These are phyloP conservation scores for Hippophae tibetana DNA, from an alignment of 306 rosid species.

Conservation along the genomic window DNA sequence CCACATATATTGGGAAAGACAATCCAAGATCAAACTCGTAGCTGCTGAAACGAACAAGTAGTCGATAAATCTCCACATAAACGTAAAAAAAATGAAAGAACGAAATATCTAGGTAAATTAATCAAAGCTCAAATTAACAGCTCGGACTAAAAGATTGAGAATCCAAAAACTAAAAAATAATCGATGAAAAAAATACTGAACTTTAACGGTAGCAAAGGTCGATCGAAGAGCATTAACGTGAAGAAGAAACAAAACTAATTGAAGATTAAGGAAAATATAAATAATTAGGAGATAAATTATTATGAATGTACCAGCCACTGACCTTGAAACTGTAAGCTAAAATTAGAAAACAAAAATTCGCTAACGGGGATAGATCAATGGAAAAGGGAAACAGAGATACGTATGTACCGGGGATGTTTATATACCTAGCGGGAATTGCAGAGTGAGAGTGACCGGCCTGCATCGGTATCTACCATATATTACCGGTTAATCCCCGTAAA, in stretches of 20 bases:
- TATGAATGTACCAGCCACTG: conserved; percentile 31
- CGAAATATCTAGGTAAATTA: conserved; percentile 1
- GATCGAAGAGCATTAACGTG: conserved; percentile 23
- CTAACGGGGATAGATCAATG: conserved; percentile 12
- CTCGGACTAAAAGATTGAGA: conserved; percentile 18
- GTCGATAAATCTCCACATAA: too few relatives aligned
- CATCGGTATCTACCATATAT: conserved; percentile 10
- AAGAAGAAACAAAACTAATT: neutral
- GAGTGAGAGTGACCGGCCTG: conserved; percentile 34
- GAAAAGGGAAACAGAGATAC: conserved; percentile 9
- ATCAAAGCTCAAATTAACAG: conserved; percentile 8
- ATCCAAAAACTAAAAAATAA: neutral
- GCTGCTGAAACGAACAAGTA: conserved; percentile 3
- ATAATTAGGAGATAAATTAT: neutral
- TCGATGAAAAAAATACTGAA: neutral
- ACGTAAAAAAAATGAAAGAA: too few relatives aligned
- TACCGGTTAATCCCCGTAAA: conserved; percentile 30
- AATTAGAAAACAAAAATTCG: too few relatives aligned
- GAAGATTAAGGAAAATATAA: neutral
- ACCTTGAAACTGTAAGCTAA: conserved; percentile 38
- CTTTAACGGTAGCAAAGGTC: conserved; percentile 31
- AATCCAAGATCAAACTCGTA: conserved; percentile 16
- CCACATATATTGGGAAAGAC: conserved; percentile 2
- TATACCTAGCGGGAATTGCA: conserved; percentile 36
- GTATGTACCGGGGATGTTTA: conserved; percentile 7